Evolutionary conservation across 257 asterid species (phyloP).

Genomic region (Pogostemon cablin): DNA sequence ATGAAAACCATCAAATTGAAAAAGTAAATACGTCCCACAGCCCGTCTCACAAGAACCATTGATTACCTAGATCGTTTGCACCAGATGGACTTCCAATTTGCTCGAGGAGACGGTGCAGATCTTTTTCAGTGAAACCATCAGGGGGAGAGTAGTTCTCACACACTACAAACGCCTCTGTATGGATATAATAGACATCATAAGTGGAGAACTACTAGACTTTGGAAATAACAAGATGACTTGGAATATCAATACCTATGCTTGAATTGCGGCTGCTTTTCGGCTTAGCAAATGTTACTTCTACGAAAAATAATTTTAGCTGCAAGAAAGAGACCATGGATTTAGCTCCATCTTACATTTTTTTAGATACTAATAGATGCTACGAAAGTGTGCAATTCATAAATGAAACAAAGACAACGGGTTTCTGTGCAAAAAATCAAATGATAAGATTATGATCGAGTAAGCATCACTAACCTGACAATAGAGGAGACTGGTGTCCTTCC

Average conservation of each 20-base stretch:
- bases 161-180: conserved; percentile 93
- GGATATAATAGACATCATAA: neutral
- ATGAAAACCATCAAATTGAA: neutral
- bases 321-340: conserved; percentile 31
- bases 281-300: conserved; percentile 93
- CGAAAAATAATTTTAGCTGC: conserved; percentile 89
- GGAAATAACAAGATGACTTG: neutral
- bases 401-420: neutral
- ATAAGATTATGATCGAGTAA: conserved; percentile 16
- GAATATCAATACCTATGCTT: conserved; percentile 69
- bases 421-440: neutral
- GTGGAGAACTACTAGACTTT: too few species aligned
- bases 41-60: too few species aligned
- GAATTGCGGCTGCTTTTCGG: conserved; percentile 99
- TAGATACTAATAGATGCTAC: neutral
- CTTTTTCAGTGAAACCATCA: conserved; percentile 87
- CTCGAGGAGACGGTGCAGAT: conserved; percentile 83
- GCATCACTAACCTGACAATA: conserved; percentile 77
- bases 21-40: too few species aligned
- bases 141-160: conserved; percentile 97
- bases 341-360: conserved; percentile 6
- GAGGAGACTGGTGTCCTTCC: conserved; percentile 95
- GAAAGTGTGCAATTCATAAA: neutral
- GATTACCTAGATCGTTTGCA: conserved; percentile 74
- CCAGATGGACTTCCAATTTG: conserved; percentile 97